Conservation (phyloP, 2,329 filamentous ascomycete species). For the Monosporascus sp. region DNA sequence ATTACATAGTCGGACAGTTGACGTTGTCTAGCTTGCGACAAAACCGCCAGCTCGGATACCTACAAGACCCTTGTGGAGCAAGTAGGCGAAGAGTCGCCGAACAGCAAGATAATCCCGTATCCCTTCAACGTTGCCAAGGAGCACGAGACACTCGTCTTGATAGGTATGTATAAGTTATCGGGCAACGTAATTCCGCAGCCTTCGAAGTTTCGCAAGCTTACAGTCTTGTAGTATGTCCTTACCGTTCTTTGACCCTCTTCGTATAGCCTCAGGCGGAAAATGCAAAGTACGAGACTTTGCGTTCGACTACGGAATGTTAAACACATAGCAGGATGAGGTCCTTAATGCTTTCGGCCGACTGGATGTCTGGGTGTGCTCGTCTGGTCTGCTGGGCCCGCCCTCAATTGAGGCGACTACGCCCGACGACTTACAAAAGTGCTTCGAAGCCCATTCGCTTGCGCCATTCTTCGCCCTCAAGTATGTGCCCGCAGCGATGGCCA, state of each 20-base stretch:
- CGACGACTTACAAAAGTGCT: slow-evolving; percentile 49
- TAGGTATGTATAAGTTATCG: slow-evolving; percentile 20
- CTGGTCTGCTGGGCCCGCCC: slow-evolving; percentile 52
- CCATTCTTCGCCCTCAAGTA: slow-evolving; percentile 63
- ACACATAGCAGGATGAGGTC: slow-evolving; percentile 43
- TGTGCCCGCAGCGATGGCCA: slow-evolving; percentile 58
- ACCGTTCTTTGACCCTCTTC: no score
- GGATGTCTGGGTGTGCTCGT: slow-evolving; percentile 57
- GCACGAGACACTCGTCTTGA: slow-evolving; percentile 53
- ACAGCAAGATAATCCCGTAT: slow-evolving; percentile 57
- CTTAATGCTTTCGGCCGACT: slow-evolving; percentile 55
- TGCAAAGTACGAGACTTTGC: no score
- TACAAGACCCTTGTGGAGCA: slow-evolving; percentile 36
- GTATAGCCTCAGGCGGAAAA: no score
- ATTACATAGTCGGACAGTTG: slow-evolving; percentile 2
- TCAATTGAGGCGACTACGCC: slow-evolving; percentile 53
- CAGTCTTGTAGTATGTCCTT: no score
- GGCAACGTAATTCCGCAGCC: no score
- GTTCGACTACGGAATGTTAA: background rate
- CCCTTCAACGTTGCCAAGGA: slow-evolving; percentile 55
- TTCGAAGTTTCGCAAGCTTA: no score
- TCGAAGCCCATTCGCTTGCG: slow-evolving; percentile 56
- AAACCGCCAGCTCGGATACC: slow-evolving; percentile 31
- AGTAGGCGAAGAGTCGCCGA: slow-evolving; percentile 40
- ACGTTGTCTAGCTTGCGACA: slow-evolving; percentile 41